These are phyloP conservation scores for Didymella segeticola DNA, from an alignment of 2,329 filamentous ascomycete genomes.

Conservation along the genomic window DNA sequence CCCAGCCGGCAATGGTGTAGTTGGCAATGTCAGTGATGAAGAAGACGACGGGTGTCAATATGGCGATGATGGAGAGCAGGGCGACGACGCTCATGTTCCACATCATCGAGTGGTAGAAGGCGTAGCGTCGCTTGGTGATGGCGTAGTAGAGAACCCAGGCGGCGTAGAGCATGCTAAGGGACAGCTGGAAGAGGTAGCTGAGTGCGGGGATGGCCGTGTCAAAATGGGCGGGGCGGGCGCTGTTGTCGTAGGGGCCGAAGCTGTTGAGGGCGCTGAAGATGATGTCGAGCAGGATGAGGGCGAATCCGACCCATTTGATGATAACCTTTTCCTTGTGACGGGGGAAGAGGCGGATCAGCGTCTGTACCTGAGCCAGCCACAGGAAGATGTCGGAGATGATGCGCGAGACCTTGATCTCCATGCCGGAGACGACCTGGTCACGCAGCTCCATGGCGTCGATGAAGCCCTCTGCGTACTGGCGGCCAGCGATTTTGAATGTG, in stretches of 20 bases:
- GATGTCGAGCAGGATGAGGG: conserved; percentile 87
- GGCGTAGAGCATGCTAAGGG: conserved; percentile 85
- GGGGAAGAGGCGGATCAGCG: conserved; percentile 91
- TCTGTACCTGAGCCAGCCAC: conserved; percentile 97
- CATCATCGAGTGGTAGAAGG: conserved; percentile 90
- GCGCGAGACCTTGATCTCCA: conserved; percentile 86
- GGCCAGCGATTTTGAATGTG: conserved; percentile 83
- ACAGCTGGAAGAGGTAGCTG: conserved; percentile 88
- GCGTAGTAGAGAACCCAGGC: conserved; percentile 95
- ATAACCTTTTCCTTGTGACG: conserved; percentile 97
- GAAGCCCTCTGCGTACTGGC: conserved; percentile 79
- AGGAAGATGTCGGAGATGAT: conserved; percentile 95
- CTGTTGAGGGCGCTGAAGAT: conserved; percentile 92
- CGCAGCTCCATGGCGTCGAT: conserved; percentile 82
- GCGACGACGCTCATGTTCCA: conserved; percentile 86
- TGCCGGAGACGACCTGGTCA: conserved; percentile 78
- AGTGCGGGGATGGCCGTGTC: conserved; percentile 89
- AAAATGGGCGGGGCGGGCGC: conserved; percentile 74
- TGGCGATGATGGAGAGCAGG: conserved; percentile 76
- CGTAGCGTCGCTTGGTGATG: conserved; percentile 88
- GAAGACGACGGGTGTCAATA: conserved; percentile 88
- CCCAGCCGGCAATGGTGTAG: conserved; percentile 86
- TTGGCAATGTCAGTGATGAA: conserved; percentile 91
- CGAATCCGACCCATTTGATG: conserved; percentile 98
- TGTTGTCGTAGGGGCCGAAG: conserved; percentile 66